Evolutionary conservation across 352 stramenopile species (phyloP), one percentile per base, ranked within the genome.

Genomic region (Pythium rhizo-oryzae): DNA sequence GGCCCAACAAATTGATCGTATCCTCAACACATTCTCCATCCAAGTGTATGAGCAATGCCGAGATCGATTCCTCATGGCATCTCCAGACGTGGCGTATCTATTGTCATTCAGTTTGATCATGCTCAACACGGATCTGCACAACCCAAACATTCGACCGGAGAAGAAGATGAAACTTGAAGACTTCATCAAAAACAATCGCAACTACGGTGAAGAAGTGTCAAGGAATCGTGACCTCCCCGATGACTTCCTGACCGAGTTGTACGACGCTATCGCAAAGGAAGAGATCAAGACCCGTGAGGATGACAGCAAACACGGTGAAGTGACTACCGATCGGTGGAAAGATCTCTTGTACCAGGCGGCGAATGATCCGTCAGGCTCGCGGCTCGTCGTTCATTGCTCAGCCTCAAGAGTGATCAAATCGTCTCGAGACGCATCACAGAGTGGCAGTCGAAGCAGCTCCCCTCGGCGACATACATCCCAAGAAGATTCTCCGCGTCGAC

Each of bases 51-150:
- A 85, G n/a, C 82, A 96, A 56, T 96, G 87, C 44, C 75, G 85
- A 23, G 91, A 97, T 61, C 79, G 87, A 19, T 89, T 82, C 60
- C 69, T 97, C 33, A 91, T 97, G 77, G 84, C 89, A 24, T 96
- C 88, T 2, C 70, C 88, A 6, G 91, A 97, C 49, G 90, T 97
- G n/a, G 87, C 91, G 2, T 97, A 97, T 71, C 63, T 97, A 57
- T 71, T 97, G 1, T 94, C 83, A 18, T 97, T 97, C 69, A 94
- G 85, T 53, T 67, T 97, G 57, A 97, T 97, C 62, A 96, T 97
- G 87, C 77, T 96, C 7, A 96, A 96, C 61, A 94, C 88, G 25
- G 90, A 97, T 74, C 59, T 95, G 9, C 88, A 96, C 67, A 96
- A 97, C 65, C 63, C 84, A 18, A 97, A 96, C 54, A 95, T 97